Conservation (phyloP, 805 yeast genomes). For the Nakazawaea pomicola region DNA sequence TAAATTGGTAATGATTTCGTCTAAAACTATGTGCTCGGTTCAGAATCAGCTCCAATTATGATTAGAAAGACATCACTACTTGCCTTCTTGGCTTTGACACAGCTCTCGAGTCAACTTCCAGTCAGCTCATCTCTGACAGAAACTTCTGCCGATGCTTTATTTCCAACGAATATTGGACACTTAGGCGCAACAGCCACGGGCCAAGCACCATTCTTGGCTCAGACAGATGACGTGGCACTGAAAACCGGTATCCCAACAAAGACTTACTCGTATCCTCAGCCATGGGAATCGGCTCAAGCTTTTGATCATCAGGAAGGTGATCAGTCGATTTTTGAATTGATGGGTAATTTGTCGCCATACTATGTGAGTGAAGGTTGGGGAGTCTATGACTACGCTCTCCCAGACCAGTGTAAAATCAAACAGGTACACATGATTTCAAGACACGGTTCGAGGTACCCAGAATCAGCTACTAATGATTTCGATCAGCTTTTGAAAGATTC, state of each 20-base stretch:
- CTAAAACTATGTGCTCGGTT: no score
- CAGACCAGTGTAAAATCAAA: slow-evolving; percentile 5
- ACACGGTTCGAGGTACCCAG: slow-evolving; percentile 8
- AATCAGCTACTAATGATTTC: background rate
- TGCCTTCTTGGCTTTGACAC: background rate
- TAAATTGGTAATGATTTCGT: no score
- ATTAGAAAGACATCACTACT: no score
- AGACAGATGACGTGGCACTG: background rate
- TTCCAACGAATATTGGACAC: background rate
- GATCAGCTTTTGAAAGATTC: background rate
- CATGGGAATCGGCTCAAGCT: slow-evolving; percentile 15
- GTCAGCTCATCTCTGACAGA: no score
- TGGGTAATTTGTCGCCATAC: slow-evolving; percentile 16
- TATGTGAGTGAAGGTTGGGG: slow-evolving; percentile 16
- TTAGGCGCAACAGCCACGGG: background rate
- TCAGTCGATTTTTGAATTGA: slow-evolving; percentile 14
- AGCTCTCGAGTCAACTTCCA: background rate
- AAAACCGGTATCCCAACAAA: background rate
- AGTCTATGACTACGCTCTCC: slow-evolving; percentile 13
- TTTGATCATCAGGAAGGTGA: slow-evolving; percentile 15
- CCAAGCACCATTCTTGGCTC: background rate
- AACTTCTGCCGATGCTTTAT: background rate
- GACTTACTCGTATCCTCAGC: slow-evolving; percentile 10
- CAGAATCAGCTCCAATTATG: no score
- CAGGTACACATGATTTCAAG: slow-evolving; percentile 2